phyloP scores from a whole-genome alignment of 2,329 filamentous ascomycete genomes.

The Penicillium sp. region DNA sequence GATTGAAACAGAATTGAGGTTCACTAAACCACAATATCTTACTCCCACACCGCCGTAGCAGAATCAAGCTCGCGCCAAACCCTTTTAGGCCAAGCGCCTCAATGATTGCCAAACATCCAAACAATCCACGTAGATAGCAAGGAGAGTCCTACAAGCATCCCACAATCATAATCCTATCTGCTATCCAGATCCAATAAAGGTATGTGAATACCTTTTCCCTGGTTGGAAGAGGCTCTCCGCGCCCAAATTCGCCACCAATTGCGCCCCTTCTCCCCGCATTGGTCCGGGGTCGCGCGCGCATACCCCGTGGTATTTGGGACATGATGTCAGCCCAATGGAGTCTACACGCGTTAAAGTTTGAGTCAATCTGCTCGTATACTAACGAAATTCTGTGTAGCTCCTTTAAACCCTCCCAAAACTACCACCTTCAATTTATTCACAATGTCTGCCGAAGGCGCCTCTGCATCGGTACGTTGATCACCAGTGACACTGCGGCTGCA shows the following conservation, averaged over 20 bases:
- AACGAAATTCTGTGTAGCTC: not conserved
- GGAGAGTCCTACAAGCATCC: not conserved
- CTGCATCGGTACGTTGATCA: slow-evolving; percentile 29
- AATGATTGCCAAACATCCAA: slow-evolving; percentile 11
- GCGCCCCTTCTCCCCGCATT: slow-evolving; percentile 17
- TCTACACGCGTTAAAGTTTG: not conserved
- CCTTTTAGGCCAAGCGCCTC: slow-evolving; percentile 4
- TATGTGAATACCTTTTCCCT: not conserved
- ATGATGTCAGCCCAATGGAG: slow-evolving; percentile 17
- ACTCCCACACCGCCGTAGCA: slow-evolving; percentile 6
- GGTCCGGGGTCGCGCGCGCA: slow-evolving; percentile 19
- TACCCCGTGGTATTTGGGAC: slow-evolving; percentile 11
- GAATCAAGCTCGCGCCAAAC: slow-evolving; percentile 3
- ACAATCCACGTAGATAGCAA: slow-evolving; percentile 7
- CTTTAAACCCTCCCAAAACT: not conserved
- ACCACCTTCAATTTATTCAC: slow-evolving; percentile 8
- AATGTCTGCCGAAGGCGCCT: slow-evolving; percentile 35
- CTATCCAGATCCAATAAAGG: slow-evolving; percentile 10
- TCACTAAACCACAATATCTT: not conserved
- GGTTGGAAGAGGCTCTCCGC: too few species aligned
- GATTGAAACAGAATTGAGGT: not conserved
- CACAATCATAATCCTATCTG: not conserved
- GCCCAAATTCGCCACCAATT: slow-evolving; percentile 14
- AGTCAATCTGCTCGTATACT: not conserved
- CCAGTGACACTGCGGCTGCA: not conserved